A percentile compares a stretch with the other conserved stretches of the same genome.
These are phyloP conservation scores for Coleophoma crateriformis DNA, from an alignment of 2,329 filamentous ascomycete species.

Conservation along the genomic window DNA sequence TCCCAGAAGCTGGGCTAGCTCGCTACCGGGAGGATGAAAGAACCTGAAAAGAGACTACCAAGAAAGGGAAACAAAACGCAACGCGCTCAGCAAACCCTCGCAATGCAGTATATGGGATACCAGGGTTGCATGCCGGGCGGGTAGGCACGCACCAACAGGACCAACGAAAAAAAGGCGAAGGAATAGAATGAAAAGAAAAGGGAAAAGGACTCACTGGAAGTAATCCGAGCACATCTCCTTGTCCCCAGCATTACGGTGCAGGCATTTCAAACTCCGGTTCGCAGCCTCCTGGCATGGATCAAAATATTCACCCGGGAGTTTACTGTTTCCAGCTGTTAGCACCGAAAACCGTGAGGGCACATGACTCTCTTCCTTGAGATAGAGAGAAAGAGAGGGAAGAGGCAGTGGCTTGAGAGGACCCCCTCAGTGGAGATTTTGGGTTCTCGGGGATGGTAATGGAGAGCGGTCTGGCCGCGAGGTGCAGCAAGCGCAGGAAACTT, in stretches of 20 bases:
- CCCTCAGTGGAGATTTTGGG: too few species aligned
- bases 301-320: constrained; percentile 82
- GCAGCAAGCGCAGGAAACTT: constrained; percentile 19
- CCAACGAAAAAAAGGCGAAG: not conserved
- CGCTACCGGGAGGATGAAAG: not conserved
- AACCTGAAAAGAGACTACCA: not conserved
- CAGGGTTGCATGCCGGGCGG: too few species aligned
- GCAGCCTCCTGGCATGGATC: constrained; percentile 96
- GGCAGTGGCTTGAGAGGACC: too few species aligned
- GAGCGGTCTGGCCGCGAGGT: too few species aligned
- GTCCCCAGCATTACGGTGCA: constrained; percentile 84
- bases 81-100: too few species aligned
- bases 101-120: too few species aligned
- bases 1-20: not conserved
- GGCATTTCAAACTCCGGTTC: constrained; percentile 75
- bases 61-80: too few species aligned
- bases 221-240: constrained; percentile 89
- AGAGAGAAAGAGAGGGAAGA: not conserved
- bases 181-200: too few species aligned
- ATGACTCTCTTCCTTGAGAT: not conserved
- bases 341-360: not conserved
- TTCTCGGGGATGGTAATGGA: too few species aligned
- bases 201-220: constrained; percentile 70
- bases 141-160: too few species aligned
- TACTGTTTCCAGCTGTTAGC: constrained; percentile 46